Evolutionary conservation across 2,329 filamentous ascomycete genomes (phyloP), one percentile per base, ranked within the genome.

Genomic region (Ustilaginoidea virens): DNA sequence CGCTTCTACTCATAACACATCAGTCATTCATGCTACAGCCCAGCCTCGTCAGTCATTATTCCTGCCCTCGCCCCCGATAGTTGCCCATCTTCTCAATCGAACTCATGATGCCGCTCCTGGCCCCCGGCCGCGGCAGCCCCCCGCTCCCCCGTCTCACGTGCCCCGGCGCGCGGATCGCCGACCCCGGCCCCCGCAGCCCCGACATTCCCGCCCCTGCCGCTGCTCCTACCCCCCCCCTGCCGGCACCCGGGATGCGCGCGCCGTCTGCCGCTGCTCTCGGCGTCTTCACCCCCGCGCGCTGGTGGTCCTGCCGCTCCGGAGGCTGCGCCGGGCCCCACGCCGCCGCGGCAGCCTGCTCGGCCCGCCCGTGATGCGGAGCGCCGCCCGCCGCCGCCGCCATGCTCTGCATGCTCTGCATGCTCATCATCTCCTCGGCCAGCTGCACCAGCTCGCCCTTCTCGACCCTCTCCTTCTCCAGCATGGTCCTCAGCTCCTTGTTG

Each of bases 21-120:
- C n/a, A n/a, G n/a, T n/a, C n/a, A n/a, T n/a, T n/a, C n/a, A n/a
- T n/a, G n/a, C n/a, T n/a, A n/a, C n/a, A n/a, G n/a, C n/a, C n/a
- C n/a, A n/a, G n/a, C n/a, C n/a, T n/a, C n/a, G n/a, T n/a, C n/a
- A n/a, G n/a, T n/a, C 17, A 14, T 20, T 6, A 31, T 11, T 29
- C 33, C 5, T 23, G 29, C 5, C 16, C 33, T 14, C 29, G 23
- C 7, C 61, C 56, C 10, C 64, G 51, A 39, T 71, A 61, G 41
- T 63, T 74, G 7, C 82, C 82, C 83, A 92, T 92, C 54, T 76
- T 73, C 61, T 92, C 82, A 49, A 92, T 90, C 12, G 79, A 83
- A 42, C 67, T 79, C 75, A 92, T 76, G 45, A 90, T 78, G 32
- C 78, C 74, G 45, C 77, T 81, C 43, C 80, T 40, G 9, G 22